Conservation (phyloP, 139 green algal species). For the Chlamydomonas sphaeroides region DNA sequence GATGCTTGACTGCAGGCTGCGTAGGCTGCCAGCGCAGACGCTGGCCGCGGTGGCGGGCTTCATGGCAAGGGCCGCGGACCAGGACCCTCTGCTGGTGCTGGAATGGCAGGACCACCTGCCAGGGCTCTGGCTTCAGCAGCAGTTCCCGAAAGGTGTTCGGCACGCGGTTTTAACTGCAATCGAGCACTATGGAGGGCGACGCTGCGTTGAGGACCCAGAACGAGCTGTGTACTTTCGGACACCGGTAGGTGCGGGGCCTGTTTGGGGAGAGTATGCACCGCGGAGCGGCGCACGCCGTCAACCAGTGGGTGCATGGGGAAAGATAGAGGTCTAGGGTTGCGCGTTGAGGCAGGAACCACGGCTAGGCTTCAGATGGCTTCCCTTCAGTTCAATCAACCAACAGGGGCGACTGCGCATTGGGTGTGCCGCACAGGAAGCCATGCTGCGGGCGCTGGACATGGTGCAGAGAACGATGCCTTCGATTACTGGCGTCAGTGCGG, state of each 20-base stretch:
- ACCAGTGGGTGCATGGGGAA: not conserved
- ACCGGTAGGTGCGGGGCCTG: too few relatives aligned
- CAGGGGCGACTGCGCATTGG: not conserved
- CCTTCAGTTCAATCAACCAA: not conserved
- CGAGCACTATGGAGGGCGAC: not conserved
- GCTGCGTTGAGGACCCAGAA: not conserved
- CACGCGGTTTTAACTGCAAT: not conserved
- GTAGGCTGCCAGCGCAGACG: too few relatives aligned
- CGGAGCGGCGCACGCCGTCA: not conserved
- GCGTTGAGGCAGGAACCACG: too few relatives aligned
- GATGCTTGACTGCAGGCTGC: too few relatives aligned
- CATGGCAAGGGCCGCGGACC: not conserved
- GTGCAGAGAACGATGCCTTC: too few relatives aligned
- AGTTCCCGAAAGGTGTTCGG: not conserved
- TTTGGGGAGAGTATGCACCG: too few relatives aligned
- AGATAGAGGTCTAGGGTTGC: not conserved
- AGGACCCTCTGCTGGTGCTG: not conserved
- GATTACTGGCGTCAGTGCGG: not conserved
- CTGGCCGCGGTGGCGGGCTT: not conserved
- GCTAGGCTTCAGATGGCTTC: not conserved
- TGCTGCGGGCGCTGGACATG: too few relatives aligned
- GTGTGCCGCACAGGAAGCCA: not conserved
- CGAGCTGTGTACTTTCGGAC: not conserved
- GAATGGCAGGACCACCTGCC: constrained; percentile 4
- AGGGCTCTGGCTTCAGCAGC: not conserved